Percentiles rank a stretch among this genome's conserved stretches.
phyloP scores from a whole-genome alignment of 768 basidiomycete species.

The Hysterangium stoloniferum region DNA sequence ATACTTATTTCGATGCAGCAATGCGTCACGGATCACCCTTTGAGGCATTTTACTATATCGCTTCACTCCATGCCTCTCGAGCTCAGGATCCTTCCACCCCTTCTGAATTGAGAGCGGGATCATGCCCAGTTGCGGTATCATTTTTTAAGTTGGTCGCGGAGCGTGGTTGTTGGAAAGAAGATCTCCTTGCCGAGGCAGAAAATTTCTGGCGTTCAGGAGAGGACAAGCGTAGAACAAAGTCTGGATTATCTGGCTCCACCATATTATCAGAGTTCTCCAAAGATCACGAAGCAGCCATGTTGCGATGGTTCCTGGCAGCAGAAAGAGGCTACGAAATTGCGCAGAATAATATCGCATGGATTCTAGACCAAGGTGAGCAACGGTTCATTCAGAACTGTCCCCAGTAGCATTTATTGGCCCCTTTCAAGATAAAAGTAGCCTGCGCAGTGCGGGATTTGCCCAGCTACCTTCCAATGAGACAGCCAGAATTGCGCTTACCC shows the following conservation, averaged over 20 bases:
- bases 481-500: constrained; percentile 75
- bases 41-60: constrained; percentile 92
- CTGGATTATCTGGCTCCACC: neutral
- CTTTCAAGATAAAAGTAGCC: constrained; percentile 59
- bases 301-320: constrained; percentile 93
- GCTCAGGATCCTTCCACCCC: constrained; percentile 39
- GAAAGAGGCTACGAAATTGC: constrained; percentile 89
- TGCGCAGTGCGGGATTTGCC: constrained; percentile 61
- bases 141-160: constrained; percentile 93
- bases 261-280: constrained; percentile 19
- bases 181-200: constrained; percentile 76
- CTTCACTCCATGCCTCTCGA: constrained; percentile 63
- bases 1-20: constrained; percentile 74
- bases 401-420: constrained; percentile 22
- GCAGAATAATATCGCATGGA: constrained; percentile 91
- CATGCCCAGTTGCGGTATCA: constrained; percentile 84
- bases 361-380: constrained; percentile 79
- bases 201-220: constrained; percentile 61
- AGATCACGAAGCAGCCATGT: constrained; percentile 75
- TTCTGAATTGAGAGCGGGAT: constrained; percentile 41
- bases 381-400: neutral
- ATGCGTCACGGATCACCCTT: constrained; percentile 84
- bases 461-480: constrained; percentile 76
- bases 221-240: constrained; percentile 24
- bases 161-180: constrained; percentile 77